A percentile compares a stretch with the other conserved stretches of the same genome.
phyloP scores from a whole-genome alignment of 768 basidiomycete species.

The Mycena haematopus region DNA sequence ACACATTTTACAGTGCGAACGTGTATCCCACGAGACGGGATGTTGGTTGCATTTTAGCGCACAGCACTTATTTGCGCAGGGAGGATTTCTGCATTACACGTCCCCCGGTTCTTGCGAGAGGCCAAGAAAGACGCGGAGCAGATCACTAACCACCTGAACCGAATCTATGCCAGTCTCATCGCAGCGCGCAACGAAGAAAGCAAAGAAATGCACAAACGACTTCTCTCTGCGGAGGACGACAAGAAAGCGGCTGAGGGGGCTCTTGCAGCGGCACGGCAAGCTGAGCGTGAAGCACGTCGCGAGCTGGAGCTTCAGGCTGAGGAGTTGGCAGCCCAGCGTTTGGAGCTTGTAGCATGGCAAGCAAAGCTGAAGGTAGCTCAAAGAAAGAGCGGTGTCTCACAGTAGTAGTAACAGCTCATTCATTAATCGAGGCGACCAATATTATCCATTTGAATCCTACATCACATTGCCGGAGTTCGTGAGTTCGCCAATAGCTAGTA shows the following conservation, averaged over 20 bases:
- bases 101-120: background rate
- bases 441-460: no score
- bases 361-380: background rate
- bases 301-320: background rate
- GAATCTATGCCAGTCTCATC: background rate
- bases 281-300: background rate
- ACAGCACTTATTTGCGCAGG: background rate
- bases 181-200: background rate
- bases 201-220: constrained; percentile 3
- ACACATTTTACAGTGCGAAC: constrained; percentile 1
- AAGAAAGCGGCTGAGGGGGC: background rate
- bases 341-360: background rate
- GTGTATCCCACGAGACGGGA: background rate
- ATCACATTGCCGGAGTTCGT: no score
- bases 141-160: background rate
- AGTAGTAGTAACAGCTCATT: background rate
- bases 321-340: background rate
- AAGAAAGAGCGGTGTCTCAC: background rate
- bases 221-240: no score
- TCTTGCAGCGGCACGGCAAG: background rate
- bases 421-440: no score
- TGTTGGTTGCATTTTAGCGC: constrained; percentile 9
- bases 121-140: background rate
- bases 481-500: no score
- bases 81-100: background rate